Conservation (phyloP, 2,329 filamentous ascomycete species). For the Mycogone perniciosa region DNA sequence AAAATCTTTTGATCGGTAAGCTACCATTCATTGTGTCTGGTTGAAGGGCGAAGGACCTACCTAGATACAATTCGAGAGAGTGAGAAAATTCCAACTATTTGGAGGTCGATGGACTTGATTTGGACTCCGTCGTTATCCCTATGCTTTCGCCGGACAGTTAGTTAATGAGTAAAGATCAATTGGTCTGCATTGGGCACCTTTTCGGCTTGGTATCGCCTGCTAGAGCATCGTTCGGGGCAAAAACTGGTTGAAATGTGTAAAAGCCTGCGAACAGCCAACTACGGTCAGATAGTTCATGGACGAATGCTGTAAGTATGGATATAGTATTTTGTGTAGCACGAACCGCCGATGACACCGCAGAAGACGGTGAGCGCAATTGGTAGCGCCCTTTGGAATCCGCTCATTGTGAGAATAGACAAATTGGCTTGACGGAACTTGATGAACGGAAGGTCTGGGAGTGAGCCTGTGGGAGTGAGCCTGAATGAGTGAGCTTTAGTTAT, state of each 20-base stretch:
- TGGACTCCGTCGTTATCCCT: neutral
- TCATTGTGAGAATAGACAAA: conserved; percentile 19
- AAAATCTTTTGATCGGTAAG: too few species aligned
- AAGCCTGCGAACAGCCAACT: conserved; percentile 20
- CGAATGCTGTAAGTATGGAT: conserved; percentile 8
- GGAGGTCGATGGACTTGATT: neutral
- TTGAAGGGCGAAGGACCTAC: too few species aligned
- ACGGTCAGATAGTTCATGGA: too few species aligned
- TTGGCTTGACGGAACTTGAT: too few species aligned
- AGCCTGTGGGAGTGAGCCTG: too few species aligned
- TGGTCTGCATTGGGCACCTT: conserved; percentile 9
- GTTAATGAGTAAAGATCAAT: neutral
- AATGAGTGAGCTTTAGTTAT: too few species aligned
- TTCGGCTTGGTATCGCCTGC: conserved; percentile 10
- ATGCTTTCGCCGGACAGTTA: neutral
- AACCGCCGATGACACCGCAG: conserved; percentile 32
- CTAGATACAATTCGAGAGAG: neutral
- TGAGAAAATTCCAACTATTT: neutral
- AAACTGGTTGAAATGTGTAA: conserved; percentile 32
- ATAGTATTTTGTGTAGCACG: conserved; percentile 8
- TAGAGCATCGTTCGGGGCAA: conserved; percentile 20
- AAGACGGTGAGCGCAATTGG: conserved; percentile 32
- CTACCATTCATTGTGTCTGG: too few species aligned
- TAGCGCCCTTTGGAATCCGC: conserved; percentile 28
- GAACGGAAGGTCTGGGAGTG: too few species aligned